Conservation (phyloP, 179 eudicot species). For the Amaranthus tricolor region DNA sequence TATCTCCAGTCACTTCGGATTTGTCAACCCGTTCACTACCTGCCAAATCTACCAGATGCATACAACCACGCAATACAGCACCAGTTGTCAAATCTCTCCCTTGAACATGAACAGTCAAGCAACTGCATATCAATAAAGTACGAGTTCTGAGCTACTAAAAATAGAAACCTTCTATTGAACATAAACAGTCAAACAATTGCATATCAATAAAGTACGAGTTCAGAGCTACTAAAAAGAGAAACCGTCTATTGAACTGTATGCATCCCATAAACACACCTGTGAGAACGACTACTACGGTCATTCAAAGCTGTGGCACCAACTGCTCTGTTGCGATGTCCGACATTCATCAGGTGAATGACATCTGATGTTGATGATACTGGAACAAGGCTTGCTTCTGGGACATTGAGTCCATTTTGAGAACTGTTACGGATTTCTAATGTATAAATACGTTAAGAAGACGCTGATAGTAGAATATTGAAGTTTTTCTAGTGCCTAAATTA, state of each 20-base stretch:
- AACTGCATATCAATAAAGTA: constrained; percentile 46
- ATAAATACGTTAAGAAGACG: constrained; percentile 43
- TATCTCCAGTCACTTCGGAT: constrained; percentile 94
- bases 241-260: neutral
- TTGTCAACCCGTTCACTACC: constrained; percentile 98
- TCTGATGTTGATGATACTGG: constrained; percentile 77
- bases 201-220: constrained; percentile 14
- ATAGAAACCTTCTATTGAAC: neutral
- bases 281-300: constrained; percentile 99
- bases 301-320: constrained; percentile 97
- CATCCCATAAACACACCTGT: constrained; percentile 46
- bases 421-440: constrained; percentile 94
- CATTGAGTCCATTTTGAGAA: constrained; percentile 85
- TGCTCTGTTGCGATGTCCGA: constrained; percentile 83
- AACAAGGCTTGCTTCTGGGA: constrained; percentile 92
- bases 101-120: constrained; percentile 95
- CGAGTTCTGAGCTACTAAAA: neutral
- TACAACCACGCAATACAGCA: constrained; percentile 77
- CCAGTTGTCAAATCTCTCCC: constrained; percentile 91
- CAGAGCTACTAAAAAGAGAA: neutral
- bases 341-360: constrained; percentile 84
- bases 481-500: neutral
- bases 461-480: neutral
- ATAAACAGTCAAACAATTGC: constrained; percentile 85
- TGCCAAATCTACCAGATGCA: constrained; percentile 97